phyloP scores from a whole-genome alignment of 2,329 filamentous ascomycete genomes.

The Ceratocystis destructans region DNA sequence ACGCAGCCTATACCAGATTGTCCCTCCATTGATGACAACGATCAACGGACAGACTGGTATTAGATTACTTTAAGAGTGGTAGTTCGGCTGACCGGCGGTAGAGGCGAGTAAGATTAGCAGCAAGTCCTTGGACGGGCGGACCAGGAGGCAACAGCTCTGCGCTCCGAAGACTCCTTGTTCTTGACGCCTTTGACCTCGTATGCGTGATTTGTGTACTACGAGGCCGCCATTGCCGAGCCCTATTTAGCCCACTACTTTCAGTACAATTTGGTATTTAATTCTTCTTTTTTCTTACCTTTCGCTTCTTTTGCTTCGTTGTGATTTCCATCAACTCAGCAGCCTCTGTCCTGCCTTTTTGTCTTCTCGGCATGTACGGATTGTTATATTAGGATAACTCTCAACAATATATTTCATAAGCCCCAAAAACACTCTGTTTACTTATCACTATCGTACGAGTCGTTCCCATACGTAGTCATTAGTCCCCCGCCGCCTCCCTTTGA shows the following conservation, averaged over 20 bases:
- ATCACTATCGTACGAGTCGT: too few species aligned
- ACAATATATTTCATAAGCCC: not conserved
- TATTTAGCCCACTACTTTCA: not conserved
- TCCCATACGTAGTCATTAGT: not conserved
- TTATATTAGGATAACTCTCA: not conserved
- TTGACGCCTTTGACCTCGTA: not conserved
- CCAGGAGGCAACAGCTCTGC: not conserved
- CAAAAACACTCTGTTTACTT: not conserved
- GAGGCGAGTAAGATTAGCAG: conserved; percentile 22
- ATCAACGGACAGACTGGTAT: conserved; percentile 86
- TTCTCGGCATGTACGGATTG: not conserved
- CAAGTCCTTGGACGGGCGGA: conserved; percentile 7
- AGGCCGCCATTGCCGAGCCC: not conserved
- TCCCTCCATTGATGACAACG: conserved; percentile 69
- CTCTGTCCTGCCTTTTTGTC: not conserved
- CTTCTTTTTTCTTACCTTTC: not conserved
- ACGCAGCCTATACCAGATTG: conserved; percentile 69
- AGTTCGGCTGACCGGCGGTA: conserved; percentile 39
- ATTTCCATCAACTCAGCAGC: too few species aligned
- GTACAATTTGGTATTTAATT: not conserved
- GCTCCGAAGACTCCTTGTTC: not conserved
- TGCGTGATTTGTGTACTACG: not conserved
- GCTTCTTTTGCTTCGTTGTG: not conserved
- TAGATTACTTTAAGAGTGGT: conserved; percentile 60
- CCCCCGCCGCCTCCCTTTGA: not conserved